Percentiles rank a stretch among this genome's conserved stretches.
phyloP scores from a whole-genome alignment of 441 rosid genomes.

The Pelargonium australe region DNA sequence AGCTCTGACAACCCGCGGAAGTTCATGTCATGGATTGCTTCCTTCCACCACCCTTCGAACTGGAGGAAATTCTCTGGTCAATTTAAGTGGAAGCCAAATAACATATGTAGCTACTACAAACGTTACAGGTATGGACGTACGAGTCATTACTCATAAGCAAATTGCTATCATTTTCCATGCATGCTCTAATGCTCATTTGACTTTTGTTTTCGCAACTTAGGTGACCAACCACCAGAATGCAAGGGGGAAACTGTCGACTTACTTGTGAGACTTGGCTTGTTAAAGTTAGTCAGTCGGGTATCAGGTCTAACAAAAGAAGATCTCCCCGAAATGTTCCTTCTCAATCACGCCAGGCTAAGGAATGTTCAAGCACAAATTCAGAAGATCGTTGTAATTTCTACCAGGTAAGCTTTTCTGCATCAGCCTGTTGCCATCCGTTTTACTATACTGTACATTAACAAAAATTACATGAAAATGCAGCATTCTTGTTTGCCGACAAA shows the following conservation, averaged over 20 bases:
- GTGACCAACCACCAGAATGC: constrained; percentile 48
- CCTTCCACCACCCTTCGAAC: constrained; percentile 63
- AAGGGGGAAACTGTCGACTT: constrained; percentile 66
- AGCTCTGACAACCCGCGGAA: constrained; percentile 34
- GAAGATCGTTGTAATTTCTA: constrained; percentile 62
- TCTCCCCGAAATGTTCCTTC: constrained; percentile 67
- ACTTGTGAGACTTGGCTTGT: constrained; percentile 67
- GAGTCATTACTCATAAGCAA: not conserved
- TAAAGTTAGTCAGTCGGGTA: constrained; percentile 58
- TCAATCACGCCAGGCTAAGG: constrained; percentile 64
- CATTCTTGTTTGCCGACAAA: constrained; percentile 75
- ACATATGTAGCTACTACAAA: constrained; percentile 20
- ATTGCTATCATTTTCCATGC: not conserved
- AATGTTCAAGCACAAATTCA: constrained; percentile 71
- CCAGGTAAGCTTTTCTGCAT: constrained; percentile 39
- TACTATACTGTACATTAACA: not conserved
- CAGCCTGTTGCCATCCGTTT: not conserved
- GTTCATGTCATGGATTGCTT: constrained; percentile 32
- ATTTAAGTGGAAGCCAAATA: constrained; percentile 22
- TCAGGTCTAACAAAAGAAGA: constrained; percentile 50
- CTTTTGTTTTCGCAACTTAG: constrained; percentile 24
- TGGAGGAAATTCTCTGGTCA: constrained; percentile 47
- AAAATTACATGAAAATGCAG: constrained; percentile 34
- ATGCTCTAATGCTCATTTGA: not conserved
- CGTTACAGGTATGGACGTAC: constrained; percentile 33